phyloP scores from a whole-genome alignment of 192 early-diverging fungal genomes.

The Funneliformis mosseae region DNA sequence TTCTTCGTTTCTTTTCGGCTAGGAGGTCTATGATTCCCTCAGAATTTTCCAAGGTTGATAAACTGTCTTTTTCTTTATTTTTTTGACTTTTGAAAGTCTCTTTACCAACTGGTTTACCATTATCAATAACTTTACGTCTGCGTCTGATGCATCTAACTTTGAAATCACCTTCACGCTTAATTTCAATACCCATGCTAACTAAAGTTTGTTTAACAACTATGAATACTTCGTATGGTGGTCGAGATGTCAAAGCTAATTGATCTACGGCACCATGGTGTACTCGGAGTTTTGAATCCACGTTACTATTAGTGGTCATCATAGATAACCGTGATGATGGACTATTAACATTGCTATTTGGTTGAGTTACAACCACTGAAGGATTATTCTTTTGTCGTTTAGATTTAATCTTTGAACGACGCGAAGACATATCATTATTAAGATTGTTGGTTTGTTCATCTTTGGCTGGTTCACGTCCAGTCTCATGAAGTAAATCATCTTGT shows the following conservation, averaged over 20 bases:
- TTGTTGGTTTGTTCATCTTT: neutral
- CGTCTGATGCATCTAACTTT: conserved; percentile 58
- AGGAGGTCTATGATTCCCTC: neutral
- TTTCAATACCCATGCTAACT: conserved; percentile 54
- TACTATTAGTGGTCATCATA: conserved; percentile 25
- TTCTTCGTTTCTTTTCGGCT: conserved; percentile 26
- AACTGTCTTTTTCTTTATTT: neutral
- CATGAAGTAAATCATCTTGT: neutral
- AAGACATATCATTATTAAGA: neutral
- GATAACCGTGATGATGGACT: conserved; percentile 35
- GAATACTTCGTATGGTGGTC: conserved; percentile 68
- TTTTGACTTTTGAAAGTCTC: neutral
- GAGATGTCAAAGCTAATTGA: conserved; percentile 64
- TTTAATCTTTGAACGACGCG: neutral
- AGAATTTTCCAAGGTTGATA: neutral
- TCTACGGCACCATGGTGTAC: conserved; percentile 77
- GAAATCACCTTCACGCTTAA: conserved; percentile 56
- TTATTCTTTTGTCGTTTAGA: conserved; percentile 9
- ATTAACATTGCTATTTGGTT: conserved; percentile 23
- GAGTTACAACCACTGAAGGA: conserved; percentile 7
- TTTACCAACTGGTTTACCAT: neutral
- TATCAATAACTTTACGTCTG: conserved; percentile 43
- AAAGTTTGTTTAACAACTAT: conserved; percentile 64
- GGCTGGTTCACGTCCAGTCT: neutral
- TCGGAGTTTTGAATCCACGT: conserved; percentile 60